These are phyloP conservation scores for Caloboletus firmus DNA, from an alignment of 1,284 basidiomycete species.

Conservation along the genomic window DNA sequence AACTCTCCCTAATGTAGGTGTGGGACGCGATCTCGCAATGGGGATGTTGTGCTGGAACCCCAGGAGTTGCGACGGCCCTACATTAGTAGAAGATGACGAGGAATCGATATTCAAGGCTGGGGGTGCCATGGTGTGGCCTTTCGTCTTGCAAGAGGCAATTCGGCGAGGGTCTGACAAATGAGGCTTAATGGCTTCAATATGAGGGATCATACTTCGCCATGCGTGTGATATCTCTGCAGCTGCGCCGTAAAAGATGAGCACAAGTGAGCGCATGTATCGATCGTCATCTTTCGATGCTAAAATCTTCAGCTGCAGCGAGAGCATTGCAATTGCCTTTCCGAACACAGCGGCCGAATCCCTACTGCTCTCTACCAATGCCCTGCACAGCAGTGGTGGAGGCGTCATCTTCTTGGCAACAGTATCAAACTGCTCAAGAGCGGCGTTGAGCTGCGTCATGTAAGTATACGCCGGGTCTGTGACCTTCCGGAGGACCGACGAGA, in stretches of 20 bases:
- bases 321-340: conserved; percentile 82
- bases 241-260: conserved; percentile 88
- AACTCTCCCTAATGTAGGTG: conserved; percentile 30
- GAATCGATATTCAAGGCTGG: conserved; percentile 17
- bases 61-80: conserved; percentile 24
- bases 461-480: conserved; percentile 83
- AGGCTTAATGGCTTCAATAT: conserved; percentile 70
- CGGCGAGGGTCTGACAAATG: conserved; percentile 53
- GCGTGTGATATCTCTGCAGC: conserved; percentile 86
- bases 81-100: conserved; percentile 21
- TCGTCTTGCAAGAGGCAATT: conserved; percentile 32
- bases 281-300: conserved; percentile 78
- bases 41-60: conserved; percentile 32
- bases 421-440: conserved; percentile 92
- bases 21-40: conserved; percentile 42
- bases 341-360: conserved; percentile 86
- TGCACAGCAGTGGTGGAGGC: conserved; percentile 74
- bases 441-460: conserved; percentile 85
- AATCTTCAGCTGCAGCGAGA: conserved; percentile 80
- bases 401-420: conserved; percentile 69
- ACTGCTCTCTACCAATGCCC: conserved; percentile 80
- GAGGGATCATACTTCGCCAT: conserved; percentile 79
- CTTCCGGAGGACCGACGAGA: conserved; percentile 78
- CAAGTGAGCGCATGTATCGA: conserved; percentile 84
- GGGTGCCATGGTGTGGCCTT: conserved; percentile 16